Evolutionary conservation across 2,329 filamentous ascomycete species (phyloP).

Genomic region (Phaeomoniella chlamydospora): DNA sequence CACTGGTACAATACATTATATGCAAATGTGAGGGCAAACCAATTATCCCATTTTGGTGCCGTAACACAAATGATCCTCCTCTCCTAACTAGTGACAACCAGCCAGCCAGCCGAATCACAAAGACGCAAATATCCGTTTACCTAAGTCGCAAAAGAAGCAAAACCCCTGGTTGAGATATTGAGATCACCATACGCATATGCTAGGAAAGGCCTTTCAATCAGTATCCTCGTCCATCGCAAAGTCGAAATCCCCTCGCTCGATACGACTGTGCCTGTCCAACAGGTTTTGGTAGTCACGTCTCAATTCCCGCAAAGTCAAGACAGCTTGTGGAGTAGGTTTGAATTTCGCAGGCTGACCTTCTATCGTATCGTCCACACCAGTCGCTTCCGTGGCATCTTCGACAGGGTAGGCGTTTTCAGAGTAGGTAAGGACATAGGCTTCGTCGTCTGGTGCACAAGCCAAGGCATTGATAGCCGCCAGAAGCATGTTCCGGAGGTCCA

Average conservation of each 20-base stretch:
- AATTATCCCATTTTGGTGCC: no score
- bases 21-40: no score
- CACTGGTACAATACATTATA: no score
- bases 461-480: slow-evolving; percentile 87
- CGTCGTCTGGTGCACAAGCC: slow-evolving; percentile 66
- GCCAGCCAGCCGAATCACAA: no score
- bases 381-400: slow-evolving; percentile 5
- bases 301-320: slow-evolving; percentile 75
- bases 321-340: slow-evolving; percentile 38
- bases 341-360: slow-evolving; percentile 7
- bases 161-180: no score
- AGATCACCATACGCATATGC: neutral
- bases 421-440: slow-evolving; percentile 55
- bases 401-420: slow-evolving; percentile 17
- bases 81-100: no score
- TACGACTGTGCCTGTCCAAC: slow-evolving; percentile 73
- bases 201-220: neutral
- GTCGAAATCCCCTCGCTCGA: slow-evolving; percentile 80
- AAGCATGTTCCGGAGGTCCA: slow-evolving; percentile 52
- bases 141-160: no score
- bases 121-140: no score
- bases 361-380: slow-evolving; percentile 6
- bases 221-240: slow-evolving; percentile 29
- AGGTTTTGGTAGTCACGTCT: slow-evolving; percentile 81
- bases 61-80: no score